phyloP scores from a whole-genome alignment of 345 rosid species.

The Litchi chinensis region DNA sequence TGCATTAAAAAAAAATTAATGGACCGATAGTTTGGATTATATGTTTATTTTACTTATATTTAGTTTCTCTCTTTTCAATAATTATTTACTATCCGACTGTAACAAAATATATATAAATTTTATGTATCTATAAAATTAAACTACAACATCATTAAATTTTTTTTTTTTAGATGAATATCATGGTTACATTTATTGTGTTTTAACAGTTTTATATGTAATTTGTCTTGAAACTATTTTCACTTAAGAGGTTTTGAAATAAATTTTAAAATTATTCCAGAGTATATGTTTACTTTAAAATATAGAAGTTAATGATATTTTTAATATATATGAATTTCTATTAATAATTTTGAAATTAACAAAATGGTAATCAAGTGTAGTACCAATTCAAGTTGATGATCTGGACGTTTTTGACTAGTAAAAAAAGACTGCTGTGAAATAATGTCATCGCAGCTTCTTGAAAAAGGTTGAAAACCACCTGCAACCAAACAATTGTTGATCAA shows the following conservation, averaged over 20 bases:
- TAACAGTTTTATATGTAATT: too few relatives aligned
- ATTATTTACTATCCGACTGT: neutral
- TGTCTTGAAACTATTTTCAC: too few relatives aligned
- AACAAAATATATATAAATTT: too few relatives aligned
- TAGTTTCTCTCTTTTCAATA: too few relatives aligned
- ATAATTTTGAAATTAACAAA: neutral
- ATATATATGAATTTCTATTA: neutral
- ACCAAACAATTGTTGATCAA: constrained; percentile 1
- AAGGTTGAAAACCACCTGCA: constrained; percentile 33
- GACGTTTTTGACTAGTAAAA: constrained; percentile 9
- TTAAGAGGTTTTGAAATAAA: neutral
- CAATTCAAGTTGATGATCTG: constrained; percentile 25
- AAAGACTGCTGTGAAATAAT: constrained; percentile 25
- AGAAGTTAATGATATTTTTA: too few relatives aligned
- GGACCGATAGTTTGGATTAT: too few relatives aligned
- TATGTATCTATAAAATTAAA: too few relatives aligned
- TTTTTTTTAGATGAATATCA: too few relatives aligned
- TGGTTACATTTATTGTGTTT: too few relatives aligned
- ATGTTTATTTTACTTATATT: too few relatives aligned
- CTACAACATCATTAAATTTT: too few relatives aligned
- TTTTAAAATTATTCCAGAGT: neutral
- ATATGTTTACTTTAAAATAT: too few relatives aligned
- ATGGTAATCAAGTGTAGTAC: constrained; percentile 5
- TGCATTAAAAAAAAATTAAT: neutral
- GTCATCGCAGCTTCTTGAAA: constrained; percentile 18